A percentile compares a stretch with the other conserved stretches of the same genome.
phyloP scores from a whole-genome alignment of 768 basidiomycete genomes.

The Termitomyces sp. region DNA sequence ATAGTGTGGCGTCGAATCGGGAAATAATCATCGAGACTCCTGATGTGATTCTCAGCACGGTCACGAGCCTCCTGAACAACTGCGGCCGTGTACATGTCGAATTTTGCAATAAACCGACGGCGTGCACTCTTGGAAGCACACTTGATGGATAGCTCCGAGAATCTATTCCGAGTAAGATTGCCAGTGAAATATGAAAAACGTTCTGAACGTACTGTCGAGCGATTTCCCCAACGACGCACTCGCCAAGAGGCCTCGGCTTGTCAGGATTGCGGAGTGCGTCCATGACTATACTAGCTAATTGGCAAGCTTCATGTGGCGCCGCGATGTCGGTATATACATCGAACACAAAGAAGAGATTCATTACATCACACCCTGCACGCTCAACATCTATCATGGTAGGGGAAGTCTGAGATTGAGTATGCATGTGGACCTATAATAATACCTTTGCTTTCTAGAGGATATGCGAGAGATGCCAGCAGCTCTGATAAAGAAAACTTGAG shows the following conservation, averaged over 20 bases:
- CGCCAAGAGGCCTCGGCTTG: conserved; percentile 28
- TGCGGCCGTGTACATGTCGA: neutral
- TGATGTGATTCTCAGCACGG: neutral
- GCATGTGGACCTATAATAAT: neutral
- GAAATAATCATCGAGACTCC: neutral
- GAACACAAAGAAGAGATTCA: conserved; percentile 47
- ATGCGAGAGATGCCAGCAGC: conserved; percentile 35
- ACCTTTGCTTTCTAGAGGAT: conserved; percentile 32
- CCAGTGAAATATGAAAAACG: no score
- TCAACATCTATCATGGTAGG: conserved; percentile 17
- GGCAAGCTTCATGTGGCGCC: conserved; percentile 23
- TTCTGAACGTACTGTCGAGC: conserved; percentile 32
- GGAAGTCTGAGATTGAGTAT: neutral
- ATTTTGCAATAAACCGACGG: neutral
- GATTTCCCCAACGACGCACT: conserved; percentile 37
- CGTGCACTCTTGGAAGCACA: neutral
- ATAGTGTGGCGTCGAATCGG: neutral
- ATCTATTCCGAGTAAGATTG: neutral
- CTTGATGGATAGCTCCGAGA: neutral
- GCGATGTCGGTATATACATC: conserved; percentile 49
- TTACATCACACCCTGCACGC: conserved; percentile 43
- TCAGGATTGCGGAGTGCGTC: conserved; percentile 36
- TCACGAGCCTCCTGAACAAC: neutral
- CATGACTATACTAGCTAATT: conserved; percentile 30
- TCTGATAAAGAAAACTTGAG: neutral